These are phyloP conservation scores for Phytophthora tubulina DNA, from an alignment of 352 stramenopile species.

Conservation along the genomic window DNA sequence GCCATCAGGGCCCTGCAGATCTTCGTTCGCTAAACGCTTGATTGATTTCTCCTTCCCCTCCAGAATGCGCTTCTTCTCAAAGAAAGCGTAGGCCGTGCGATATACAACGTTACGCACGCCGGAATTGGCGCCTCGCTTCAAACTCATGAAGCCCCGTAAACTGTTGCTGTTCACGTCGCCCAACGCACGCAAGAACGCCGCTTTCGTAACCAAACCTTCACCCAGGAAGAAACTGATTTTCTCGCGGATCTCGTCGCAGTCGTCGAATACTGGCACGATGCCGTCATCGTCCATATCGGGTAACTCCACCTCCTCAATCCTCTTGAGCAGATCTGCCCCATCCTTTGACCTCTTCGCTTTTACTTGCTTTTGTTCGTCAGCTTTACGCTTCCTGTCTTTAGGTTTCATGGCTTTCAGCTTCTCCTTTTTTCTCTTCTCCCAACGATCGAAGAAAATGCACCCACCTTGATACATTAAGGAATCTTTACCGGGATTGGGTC, in stretches of 20 bases:
- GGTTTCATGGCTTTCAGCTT: slow-evolving; percentile 19
- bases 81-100: slow-evolving; percentile 57
- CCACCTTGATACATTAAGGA: slow-evolving; percentile 47
- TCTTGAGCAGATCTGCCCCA: slow-evolving; percentile 38
- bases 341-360: slow-evolving; percentile 42
- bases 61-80: slow-evolving; percentile 58
- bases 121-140: slow-evolving; percentile 49
- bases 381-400: slow-evolving; percentile 33
- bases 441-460: slow-evolving; percentile 50
- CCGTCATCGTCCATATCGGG: slow-evolving; percentile 29
- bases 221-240: slow-evolving; percentile 53
- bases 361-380: slow-evolving; percentile 1
- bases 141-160: slow-evolving; percentile 51
- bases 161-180: slow-evolving; percentile 54
- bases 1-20: slow-evolving; percentile 3
- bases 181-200: slow-evolving; percentile 41
- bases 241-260: slow-evolving; percentile 60
- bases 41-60: slow-evolving; percentile 48
- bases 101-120: slow-evolving; percentile 61
- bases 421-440: slow-evolving; percentile 26
- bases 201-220: slow-evolving; percentile 47
- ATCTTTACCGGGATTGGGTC: slow-evolving; percentile 30
- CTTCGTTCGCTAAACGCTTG: slow-evolving; percentile 50
- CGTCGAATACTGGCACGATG: slow-evolving; percentile 54
- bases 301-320: slow-evolving; percentile 49